Percentiles rank a stretch among this genome's conserved stretches.
Conservation (phyloP, 768 basidiomycete genomes). For the Termitomyces heimii region DNA sequence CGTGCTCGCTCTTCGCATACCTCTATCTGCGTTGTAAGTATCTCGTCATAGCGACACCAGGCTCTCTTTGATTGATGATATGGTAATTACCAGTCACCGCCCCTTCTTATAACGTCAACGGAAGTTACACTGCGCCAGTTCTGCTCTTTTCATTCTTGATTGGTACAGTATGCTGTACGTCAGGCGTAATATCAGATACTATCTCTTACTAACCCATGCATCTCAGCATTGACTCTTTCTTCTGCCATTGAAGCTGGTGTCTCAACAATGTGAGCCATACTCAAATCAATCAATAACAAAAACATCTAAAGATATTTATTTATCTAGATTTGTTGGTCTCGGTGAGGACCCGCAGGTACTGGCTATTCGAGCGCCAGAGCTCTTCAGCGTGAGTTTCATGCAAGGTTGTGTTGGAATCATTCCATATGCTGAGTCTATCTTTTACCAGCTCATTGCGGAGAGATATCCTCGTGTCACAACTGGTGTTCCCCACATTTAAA, state of each 20-base stretch:
- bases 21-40: conserved; percentile 65
- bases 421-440: not conserved
- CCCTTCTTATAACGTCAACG: conserved; percentile 66
- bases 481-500: conserved; percentile 35
- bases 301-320: not conserved
- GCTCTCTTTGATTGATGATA: not conserved
- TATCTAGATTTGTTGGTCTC: conserved; percentile 68
- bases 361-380: conserved; percentile 61
- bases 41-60: too few species aligned
- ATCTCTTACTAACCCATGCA: not conserved
- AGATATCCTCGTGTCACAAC: conserved; percentile 67
- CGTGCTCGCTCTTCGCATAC: conserved; percentile 71
- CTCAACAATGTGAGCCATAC: conserved; percentile 65
- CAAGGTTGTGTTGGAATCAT: not conserved
- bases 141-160: conserved; percentile 79
- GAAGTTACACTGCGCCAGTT: conserved; percentile 75
- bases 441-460: conserved; percentile 51
- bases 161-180: conserved; percentile 65
- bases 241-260: conserved; percentile 83
- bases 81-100: conserved; percentile 57
- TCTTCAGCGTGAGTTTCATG: conserved; percentile 48
- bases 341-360: conserved; percentile 81
- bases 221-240: conserved; percentile 56
- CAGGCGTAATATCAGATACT: not conserved
- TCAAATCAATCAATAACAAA: not conserved